These are phyloP conservation scores for Carpinus fangiana DNA, from an alignment of 306 rosid species.

Conservation along the genomic window DNA sequence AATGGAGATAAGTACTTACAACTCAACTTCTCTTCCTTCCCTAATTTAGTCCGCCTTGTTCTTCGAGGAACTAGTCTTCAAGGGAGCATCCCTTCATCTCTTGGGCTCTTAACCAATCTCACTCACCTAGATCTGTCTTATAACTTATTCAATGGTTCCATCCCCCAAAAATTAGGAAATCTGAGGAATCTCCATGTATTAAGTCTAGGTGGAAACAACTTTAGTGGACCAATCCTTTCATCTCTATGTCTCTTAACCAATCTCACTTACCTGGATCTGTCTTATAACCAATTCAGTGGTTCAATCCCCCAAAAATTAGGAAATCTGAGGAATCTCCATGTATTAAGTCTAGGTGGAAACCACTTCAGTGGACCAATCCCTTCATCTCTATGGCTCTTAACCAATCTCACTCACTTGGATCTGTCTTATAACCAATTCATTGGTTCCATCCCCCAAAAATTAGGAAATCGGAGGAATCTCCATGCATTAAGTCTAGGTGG, in stretches of 20 bases:
- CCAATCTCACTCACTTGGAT: too few relatives aligned
- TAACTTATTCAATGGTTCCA: neutral
- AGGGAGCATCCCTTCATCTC: neutral
- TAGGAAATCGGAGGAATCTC: neutral
- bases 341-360: too few relatives aligned
- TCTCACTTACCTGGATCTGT: neutral
- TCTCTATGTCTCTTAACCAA: neutral
- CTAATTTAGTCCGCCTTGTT: too few relatives aligned
- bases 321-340: neutral
- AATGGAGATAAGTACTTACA: too few relatives aligned
- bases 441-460: neutral
- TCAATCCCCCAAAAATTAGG: too few relatives aligned
- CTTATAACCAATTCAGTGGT: neutral
- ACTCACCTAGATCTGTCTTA: too few relatives aligned
- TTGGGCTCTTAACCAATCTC: too few relatives aligned
- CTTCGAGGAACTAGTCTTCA: neutral
- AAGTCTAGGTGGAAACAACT: neutral
- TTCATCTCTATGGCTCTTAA: too few relatives aligned
- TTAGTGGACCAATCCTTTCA: neutral
- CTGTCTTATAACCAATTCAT: neutral
- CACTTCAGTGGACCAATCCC: neutral
- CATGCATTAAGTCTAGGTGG: neutral
- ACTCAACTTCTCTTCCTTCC: too few relatives aligned
- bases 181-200: neutral
- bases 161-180: neutral